Percentiles rank a stretch among this genome's conserved stretches.
These are phyloP conservation scores for Globisporangium canariense DNA, from an alignment of 352 stramenopile species.

Conservation along the genomic window DNA sequence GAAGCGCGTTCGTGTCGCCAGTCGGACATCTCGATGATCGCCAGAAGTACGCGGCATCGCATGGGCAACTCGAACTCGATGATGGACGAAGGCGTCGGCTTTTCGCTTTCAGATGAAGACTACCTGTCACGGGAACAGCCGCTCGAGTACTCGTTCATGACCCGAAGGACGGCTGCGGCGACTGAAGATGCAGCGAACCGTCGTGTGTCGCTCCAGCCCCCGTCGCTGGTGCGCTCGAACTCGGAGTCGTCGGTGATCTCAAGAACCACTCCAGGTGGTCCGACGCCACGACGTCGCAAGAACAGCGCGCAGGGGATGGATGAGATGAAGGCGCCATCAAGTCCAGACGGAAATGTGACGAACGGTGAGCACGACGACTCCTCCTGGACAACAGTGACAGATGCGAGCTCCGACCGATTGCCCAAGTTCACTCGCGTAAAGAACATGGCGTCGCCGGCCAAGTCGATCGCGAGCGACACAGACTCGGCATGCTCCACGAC, in stretches of 20 bases:
- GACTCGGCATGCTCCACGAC: slow-evolving; percentile 54
- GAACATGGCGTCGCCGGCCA: slow-evolving; percentile 47
- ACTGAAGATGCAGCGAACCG: slow-evolving; percentile 10
- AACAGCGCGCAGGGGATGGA: slow-evolving; percentile 4
- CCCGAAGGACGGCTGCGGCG: slow-evolving; percentile 3
- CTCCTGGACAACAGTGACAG: not conserved
- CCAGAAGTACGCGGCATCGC: slow-evolving; percentile 36
- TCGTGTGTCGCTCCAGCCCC: slow-evolving; percentile 4
- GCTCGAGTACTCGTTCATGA: slow-evolving; percentile 24
- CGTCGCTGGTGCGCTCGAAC: slow-evolving; percentile 16
- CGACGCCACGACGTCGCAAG: slow-evolving; percentile 14
- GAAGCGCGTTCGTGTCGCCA: slow-evolving; percentile 29
- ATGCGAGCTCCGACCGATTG: not conserved
- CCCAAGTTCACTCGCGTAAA: slow-evolving; percentile 20
- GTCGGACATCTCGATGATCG: slow-evolving; percentile 17
- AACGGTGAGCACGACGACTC: not conserved
- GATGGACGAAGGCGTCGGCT: slow-evolving; percentile 34
- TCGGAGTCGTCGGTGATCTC: slow-evolving; percentile 22
- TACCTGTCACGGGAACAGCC: slow-evolving; percentile 59
- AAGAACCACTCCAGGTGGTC: not conserved
- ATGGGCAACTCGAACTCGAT: slow-evolving; percentile 21
- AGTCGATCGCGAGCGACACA: slow-evolving; percentile 32
- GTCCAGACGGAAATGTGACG: not conserved
- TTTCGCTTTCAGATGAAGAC: slow-evolving; percentile 67
- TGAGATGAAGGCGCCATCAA: slow-evolving; percentile 1